These are phyloP conservation scores for Venturia asperata DNA, from an alignment of 2,329 filamentous ascomycete genomes.

Conservation along the genomic window DNA sequence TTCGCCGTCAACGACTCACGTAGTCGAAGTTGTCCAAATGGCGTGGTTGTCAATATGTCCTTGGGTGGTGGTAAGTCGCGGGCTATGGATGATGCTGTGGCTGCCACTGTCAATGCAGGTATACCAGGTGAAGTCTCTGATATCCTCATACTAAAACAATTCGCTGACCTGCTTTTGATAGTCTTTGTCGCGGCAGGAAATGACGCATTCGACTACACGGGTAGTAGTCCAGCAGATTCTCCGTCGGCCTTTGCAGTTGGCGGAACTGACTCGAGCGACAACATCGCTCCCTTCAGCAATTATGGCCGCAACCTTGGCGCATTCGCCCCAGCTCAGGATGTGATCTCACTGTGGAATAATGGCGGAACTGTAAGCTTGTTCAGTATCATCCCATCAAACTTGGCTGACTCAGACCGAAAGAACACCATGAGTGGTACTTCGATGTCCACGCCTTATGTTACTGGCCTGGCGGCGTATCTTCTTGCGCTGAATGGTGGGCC, in stretches of 20 bases:
- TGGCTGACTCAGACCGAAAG: not conserved
- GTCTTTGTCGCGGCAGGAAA: slow-evolving; percentile 52
- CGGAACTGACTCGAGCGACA: slow-evolving; percentile 15
- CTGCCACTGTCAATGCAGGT: slow-evolving; percentile 40
- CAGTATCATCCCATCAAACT: not conserved
- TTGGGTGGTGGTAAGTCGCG: slow-evolving; percentile 42
- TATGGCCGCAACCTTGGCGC: slow-evolving; percentile 19
- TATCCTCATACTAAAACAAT: not conserved
- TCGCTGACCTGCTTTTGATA: not conserved
- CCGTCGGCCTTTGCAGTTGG: slow-evolving; percentile 18
- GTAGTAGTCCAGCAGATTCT: slow-evolving; percentile 16
- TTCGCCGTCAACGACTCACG: not conserved
- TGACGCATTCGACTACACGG: slow-evolving; percentile 20
- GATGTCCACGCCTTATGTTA: slow-evolving; percentile 61
- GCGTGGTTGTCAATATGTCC: slow-evolving; percentile 51
- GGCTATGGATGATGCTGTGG: slow-evolving; percentile 46
- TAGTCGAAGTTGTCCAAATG: slow-evolving; percentile 6
- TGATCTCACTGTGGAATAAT: slow-evolving; percentile 18
- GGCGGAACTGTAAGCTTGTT: slow-evolving; percentile 4
- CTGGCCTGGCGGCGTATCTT: slow-evolving; percentile 61
- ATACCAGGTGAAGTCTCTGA: slow-evolving; percentile 33
- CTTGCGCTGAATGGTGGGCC: slow-evolving; percentile 26
- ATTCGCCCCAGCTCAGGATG: slow-evolving; percentile 17
- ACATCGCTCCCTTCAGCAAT: slow-evolving; percentile 18
- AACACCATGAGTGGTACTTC: slow-evolving; percentile 44